Conservation (phyloP, 176 grass and related monocot genomes). For the Phoenix dactylifera region DNA sequence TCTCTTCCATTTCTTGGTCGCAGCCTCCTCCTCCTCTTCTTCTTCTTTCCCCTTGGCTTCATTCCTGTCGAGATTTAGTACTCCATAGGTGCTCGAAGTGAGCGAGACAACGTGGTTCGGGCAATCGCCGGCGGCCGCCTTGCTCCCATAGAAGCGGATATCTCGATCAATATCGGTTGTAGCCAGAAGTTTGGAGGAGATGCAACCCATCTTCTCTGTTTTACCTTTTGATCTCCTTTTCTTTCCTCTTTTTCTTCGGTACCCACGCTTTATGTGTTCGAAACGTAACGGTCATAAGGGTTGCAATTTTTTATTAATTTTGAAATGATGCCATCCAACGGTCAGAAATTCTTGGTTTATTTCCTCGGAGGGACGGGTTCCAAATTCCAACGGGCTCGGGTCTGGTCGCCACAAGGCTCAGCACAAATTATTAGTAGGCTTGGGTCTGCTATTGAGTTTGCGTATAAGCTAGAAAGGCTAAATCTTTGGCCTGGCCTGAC, state of each 20-base stretch:
- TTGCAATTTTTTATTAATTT: conserved; percentile 3
- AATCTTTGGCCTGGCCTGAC: too few species aligned
- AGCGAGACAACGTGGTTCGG: conserved; percentile 78
- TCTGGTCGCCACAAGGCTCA: too few species aligned
- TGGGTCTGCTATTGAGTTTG: too few species aligned
- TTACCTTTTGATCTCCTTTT: neutral
- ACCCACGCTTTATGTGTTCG: neutral
- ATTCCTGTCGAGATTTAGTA: conserved; percentile 51
- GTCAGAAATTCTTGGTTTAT: conserved; percentile 11
- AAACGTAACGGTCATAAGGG: conserved; percentile 37
- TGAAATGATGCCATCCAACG: conserved; percentile 29
- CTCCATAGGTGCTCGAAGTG: conserved; percentile 91
- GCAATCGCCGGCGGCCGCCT: conserved; percentile 29
- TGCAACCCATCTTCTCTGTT: conserved; percentile 65
- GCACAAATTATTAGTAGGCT: too few species aligned
- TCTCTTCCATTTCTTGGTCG: conserved; percentile 49
- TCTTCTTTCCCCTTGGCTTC: conserved; percentile 20
- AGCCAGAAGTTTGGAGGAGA: conserved; percentile 71
- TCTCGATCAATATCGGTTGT: conserved; percentile 30
- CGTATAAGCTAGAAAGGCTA: too few species aligned
- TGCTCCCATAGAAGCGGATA: neutral
- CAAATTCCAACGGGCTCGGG: too few species aligned
- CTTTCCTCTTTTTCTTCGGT: neutral
- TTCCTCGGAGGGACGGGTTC: too few species aligned
- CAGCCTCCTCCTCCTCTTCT: conserved; percentile 21